Evolutionary conservation across 2,329 filamentous ascomycete species (phyloP).

Genomic region (Emergomyces pasteurianus): DNA sequence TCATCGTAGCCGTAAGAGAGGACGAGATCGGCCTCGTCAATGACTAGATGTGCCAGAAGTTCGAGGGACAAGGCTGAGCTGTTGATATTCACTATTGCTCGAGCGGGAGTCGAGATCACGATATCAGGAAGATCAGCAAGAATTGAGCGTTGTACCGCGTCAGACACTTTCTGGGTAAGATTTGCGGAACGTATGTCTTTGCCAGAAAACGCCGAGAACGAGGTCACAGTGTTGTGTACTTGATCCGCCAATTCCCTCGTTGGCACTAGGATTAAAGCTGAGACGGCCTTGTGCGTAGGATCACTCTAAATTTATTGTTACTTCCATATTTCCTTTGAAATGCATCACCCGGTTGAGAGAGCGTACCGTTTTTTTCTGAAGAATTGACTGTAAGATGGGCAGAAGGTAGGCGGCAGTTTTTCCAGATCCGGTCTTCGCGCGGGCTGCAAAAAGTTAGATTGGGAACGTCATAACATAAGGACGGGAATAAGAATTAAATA

Average conservation of each 20-base stretch:
- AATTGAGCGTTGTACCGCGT: conserved; percentile 75
- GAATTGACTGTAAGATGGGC: conserved; percentile 71
- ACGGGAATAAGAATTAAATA: conserved; percentile 16
- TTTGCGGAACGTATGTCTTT: conserved; percentile 76
- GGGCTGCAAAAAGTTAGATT: conserved; percentile 39
- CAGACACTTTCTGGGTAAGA: conserved; percentile 79
- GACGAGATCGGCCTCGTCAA: conserved; percentile 91
- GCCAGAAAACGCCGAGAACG: conserved; percentile 69
- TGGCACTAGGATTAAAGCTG: conserved; percentile 81
- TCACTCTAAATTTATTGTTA: conserved; percentile 57
- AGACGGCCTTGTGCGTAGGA: conserved; percentile 39
- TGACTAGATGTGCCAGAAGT: conserved; percentile 62
- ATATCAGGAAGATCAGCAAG: conserved; percentile 79
- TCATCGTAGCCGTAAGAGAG: conserved; percentile 90
- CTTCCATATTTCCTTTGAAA: neutral
- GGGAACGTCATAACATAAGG: neutral
- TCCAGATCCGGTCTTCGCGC: conserved; percentile 88
- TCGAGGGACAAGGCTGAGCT: conserved; percentile 58
- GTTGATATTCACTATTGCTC: conserved; percentile 67
- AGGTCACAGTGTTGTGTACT: conserved; percentile 65
- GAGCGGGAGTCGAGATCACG: conserved; percentile 80
- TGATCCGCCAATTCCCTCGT: conserved; percentile 91
- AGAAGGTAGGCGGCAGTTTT: conserved; percentile 96
- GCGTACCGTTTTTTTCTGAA: conserved; percentile 61
- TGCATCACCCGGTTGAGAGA: neutral